Base-by-base conservation (phyloP, 2,329 filamentous ascomycete species). In the Calonectria henricotiae region DNA sequence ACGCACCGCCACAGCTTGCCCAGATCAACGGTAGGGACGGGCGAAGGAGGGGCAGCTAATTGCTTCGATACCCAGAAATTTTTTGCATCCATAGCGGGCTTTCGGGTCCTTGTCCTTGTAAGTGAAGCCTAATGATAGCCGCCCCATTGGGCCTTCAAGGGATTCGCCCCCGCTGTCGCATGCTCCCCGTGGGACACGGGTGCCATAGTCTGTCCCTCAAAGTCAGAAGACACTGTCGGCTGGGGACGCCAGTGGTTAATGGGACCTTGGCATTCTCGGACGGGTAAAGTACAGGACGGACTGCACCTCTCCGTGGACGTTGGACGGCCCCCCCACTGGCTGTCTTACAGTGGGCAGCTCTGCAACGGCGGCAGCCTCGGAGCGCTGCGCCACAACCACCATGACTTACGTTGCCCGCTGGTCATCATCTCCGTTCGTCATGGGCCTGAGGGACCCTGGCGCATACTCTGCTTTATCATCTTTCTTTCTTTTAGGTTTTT, bases 371-470 rank as follows among this genome's bases (percentile, higher is more conserved):
- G 51, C 30, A 13, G n/a, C 46, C 39, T 39, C 47, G 43, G 25
- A 62, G 25, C 41, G 67, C 70, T 71, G 70, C 70, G 70, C 70
- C 70, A 69, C 70, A 70, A 66, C 60, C 67, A 55, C 44, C 20
- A 41, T 32, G 43, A 69, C 62, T 65, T 69, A 47, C 67, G 67
- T 68, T 37, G 54, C 47, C 32, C 37, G 55, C 61, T 39, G 62
- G 61, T 64, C 66, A 64, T 49, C 66, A 64, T 68, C 47, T 60
- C 67, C 30, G 32, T 55, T 20, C 25, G 32, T 61, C 64, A 67
- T 67, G 55, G 54, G 51, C 64, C 46, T 25, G 55, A 37, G 12
- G 51, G 51, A 39, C 51, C 51, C 51, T 58, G 51, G 35, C 51
- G 51, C 51, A 58, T 37, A 13, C 39, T 44, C 27, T 55, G 37